phyloP scores from a whole-genome alignment of 768 basidiomycete species.

The Crassisporium funariophilum region DNA sequence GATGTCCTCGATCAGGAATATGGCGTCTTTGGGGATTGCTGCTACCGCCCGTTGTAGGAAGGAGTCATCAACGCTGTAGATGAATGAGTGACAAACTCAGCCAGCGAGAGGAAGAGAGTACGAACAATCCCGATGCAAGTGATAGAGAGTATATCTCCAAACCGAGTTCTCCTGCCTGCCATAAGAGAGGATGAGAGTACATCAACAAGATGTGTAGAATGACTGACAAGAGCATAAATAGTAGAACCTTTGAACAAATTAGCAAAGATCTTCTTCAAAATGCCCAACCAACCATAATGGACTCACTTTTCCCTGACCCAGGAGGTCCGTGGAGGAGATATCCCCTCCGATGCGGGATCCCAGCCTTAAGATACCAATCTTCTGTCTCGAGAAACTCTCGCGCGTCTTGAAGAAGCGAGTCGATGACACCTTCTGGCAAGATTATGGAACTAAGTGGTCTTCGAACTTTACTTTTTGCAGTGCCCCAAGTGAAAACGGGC shows the following conservation, averaged over 20 bases:
- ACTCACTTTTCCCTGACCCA: conserved; percentile 60
- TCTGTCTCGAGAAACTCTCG: conserved; percentile 53
- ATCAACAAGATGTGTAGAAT: not conserved
- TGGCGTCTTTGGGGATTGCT: conserved; percentile 51
- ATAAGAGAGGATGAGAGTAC: conserved; percentile 1
- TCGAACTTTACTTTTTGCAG: conserved; percentile 47
- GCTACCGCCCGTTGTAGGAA: conserved; percentile 48
- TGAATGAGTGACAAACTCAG: not conserved
- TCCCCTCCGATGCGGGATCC: conserved; percentile 59
- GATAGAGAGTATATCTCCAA: conserved; percentile 81
- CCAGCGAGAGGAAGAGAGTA: conserved; percentile 1
- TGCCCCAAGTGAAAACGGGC: conserved; percentile 41
- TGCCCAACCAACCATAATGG: conserved; percentile 2
- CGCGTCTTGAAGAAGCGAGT: conserved; percentile 49
- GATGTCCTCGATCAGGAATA: conserved; percentile 62
- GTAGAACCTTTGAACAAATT: conserved; percentile 47
- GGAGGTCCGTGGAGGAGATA: conserved; percentile 60
- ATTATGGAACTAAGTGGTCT: conserved; percentile 56
- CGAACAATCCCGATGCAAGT: conserved; percentile 49
- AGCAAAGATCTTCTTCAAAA: conserved; percentile 15
- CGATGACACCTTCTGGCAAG: conserved; percentile 45
- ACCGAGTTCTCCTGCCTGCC: conserved; percentile 62
- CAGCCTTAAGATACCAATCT: conserved; percentile 56
- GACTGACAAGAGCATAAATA: conserved; percentile 50
- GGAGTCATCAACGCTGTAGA: conserved; percentile 49